phyloP scores from a whole-genome alignment of 257 asterid species.

The Lavandula angustifolia region DNA sequence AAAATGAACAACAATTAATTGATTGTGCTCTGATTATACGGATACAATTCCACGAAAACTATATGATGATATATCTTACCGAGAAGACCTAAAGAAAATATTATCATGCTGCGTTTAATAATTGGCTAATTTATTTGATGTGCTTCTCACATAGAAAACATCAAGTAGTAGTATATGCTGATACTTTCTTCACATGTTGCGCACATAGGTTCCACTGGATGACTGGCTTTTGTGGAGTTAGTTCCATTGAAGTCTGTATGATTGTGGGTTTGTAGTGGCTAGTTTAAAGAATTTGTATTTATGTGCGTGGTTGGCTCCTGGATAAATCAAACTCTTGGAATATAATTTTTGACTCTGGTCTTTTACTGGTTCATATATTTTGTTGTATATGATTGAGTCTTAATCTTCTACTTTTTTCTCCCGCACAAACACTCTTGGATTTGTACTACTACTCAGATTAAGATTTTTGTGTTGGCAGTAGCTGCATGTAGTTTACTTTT shows the following conservation, averaged over 20 bases:
- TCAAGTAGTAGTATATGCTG: neutral
- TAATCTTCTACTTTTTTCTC: neutral
- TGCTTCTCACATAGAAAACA: neutral
- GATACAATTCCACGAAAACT: neutral
- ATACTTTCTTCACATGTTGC: neutral
- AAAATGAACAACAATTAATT: neutral
- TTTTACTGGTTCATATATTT: neutral
- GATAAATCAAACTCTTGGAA: neutral
- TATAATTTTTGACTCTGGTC: neutral
- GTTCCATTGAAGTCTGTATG: neutral
- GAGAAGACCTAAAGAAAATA: neutral
- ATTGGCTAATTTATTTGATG: neutral
- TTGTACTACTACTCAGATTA: neutral
- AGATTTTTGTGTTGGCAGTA: neutral
- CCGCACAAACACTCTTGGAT: neutral
- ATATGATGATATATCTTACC: constrained; percentile 2
- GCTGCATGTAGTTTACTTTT: neutral
- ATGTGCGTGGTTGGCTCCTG: neutral
- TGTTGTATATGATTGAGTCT: neutral
- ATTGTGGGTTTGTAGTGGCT: neutral
- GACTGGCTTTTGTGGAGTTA: neutral
- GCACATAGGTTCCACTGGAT: neutral
- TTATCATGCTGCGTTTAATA: constrained; percentile 1
- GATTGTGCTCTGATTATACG: neutral
- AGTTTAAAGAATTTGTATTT: neutral